Evolutionary conservation across 495 filamentous ascomycete genomes (phyloP).

Genomic region (Penicillium lividum): DNA sequence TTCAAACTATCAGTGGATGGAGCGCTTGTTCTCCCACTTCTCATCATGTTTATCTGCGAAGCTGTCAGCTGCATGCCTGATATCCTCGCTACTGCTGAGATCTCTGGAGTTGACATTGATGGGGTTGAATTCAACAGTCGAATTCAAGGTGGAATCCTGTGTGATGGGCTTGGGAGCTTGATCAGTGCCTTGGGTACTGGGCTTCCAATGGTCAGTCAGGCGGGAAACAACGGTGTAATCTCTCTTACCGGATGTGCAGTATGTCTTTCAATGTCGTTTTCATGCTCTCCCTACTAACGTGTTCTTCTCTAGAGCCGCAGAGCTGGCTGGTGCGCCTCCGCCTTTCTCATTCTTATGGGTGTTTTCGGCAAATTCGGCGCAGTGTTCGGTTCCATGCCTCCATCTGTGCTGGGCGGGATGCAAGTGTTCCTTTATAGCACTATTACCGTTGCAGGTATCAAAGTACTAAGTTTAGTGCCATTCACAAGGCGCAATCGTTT

Average conservation of each 20-base stretch:
- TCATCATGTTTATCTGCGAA: conserved; percentile 56
- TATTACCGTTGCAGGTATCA: conserved; percentile 77
- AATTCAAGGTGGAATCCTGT: conserved; percentile 81
- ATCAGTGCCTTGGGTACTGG: conserved; percentile 75
- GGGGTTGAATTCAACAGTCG: conserved; percentile 75
- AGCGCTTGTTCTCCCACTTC: conserved; percentile 70
- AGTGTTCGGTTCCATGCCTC: conserved; percentile 73
- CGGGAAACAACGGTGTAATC: conserved; percentile 87
- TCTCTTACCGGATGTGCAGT: conserved; percentile 76
- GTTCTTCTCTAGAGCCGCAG: conserved; percentile 31
- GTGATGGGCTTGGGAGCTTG: conserved; percentile 76
- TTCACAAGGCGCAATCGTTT: conserved; percentile 82
- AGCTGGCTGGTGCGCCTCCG: conserved; percentile 48
- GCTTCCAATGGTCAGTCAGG: conserved; percentile 71
- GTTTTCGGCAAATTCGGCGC: conserved; percentile 86
- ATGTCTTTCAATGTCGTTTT: conserved; percentile 33
- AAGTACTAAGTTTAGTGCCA: conserved; percentile 69
- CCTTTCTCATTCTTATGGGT: conserved; percentile 77
- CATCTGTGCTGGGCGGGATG: conserved; percentile 81
- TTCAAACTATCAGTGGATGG: conserved; percentile 78
- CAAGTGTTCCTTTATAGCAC: conserved; percentile 82
- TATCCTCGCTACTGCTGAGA: conserved; percentile 74
- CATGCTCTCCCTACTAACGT: not conserved
- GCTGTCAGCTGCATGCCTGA: conserved; percentile 84
- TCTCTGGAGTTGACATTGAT: conserved; percentile 77